Evolutionary conservation across 495 filamentous ascomycete genomes (phyloP), one percentile per base, ranked within the genome.

Genomic region (Cudoniella acicularis): DNA sequence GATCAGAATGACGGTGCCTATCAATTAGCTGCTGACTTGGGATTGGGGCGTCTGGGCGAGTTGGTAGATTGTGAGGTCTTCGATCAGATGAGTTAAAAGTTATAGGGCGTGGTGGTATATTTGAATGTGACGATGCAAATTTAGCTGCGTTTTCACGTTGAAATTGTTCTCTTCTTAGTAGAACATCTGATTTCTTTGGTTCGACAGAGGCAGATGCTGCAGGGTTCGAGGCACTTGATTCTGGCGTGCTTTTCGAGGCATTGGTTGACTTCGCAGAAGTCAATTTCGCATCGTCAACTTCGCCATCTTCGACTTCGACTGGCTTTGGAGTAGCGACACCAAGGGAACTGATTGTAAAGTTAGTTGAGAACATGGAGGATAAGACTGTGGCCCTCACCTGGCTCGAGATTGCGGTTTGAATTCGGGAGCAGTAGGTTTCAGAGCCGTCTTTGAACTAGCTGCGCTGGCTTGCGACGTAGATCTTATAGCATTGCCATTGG

Each of bases 231-330:
- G 64, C 24, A 70, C 71, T 54, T 63, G 65, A 23, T 62, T 52
- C 53, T n/a, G 47, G 40, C 2, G 36, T 45, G 16, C 51, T 36
- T 10, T 26, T 57, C 36, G 17, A 27, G 2, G 50, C 17, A 23
- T 36, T 10, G 23, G n/a, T 10, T 10, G 57, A 26, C 20, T 17
- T 6, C 55, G 47, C 22, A 43, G 47, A 0, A 71, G 59, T 40
- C 16, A 51, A 56, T 62, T 81, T 86, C 11, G 76, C 77, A 71
- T 91, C 86, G 64, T 88, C 85, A 27, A 91, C 87, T 64, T 92
- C 89, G 22, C 88, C 89, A 72, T 91, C 88, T 67, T 91, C 89
- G 50, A 87, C 87, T 65, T 92, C 89, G 10, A 68, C 57, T 48
- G 18, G 64, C 60, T 59, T 68, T 63, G 59, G 46, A 65, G 67